These are phyloP conservation scores for Neofusicoccum ribis DNA, from an alignment of 2,329 filamentous ascomycete species.

Conservation along the genomic window DNA sequence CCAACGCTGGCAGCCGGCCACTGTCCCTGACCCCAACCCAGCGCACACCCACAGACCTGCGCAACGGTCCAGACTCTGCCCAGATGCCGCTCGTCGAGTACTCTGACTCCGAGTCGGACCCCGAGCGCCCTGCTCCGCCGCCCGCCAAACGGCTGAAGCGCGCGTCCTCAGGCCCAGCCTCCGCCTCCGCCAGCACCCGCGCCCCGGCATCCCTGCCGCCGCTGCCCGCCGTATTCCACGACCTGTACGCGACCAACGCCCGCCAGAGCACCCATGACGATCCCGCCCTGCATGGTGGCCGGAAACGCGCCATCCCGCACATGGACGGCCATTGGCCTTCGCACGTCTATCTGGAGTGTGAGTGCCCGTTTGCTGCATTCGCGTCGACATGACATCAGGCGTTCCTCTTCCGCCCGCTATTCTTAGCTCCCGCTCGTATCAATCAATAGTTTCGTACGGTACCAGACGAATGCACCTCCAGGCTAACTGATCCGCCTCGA, in stretches of 20 bases:
- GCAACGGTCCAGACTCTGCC: neutral
- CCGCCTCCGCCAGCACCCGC: slow-evolving; percentile 9
- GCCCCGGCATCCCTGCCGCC: slow-evolving; percentile 54
- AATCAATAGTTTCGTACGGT: neutral
- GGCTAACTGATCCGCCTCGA: slow-evolving; percentile 25
- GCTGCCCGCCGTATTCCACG: slow-evolving; percentile 77
- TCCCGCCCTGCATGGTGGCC: slow-evolving; percentile 79
- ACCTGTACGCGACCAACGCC: slow-evolving; percentile 82
- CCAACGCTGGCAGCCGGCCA: no score
- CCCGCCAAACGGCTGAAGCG: slow-evolving; percentile 1
- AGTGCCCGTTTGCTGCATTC: slow-evolving; percentile 30
- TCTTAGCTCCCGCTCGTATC: neutral
- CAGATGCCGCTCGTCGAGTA: slow-evolving; percentile 62
- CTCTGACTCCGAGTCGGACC: slow-evolving; percentile 46
- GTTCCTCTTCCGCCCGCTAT: neutral
- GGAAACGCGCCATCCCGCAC: slow-evolving; percentile 80
- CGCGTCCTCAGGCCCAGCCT: slow-evolving; percentile 3
- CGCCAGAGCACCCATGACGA: slow-evolving; percentile 78
- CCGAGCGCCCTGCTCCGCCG: slow-evolving; percentile 21
- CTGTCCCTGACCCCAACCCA: no score
- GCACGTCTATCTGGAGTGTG: slow-evolving; percentile 92
- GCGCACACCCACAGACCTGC: no score
- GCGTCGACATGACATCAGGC: slow-evolving; percentile 24
- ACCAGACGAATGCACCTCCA: neutral
- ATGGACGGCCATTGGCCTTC: slow-evolving; percentile 88